Conservation (phyloP, 2,329 filamentous ascomycete species). For the Ophiostoma tasmaniense region DNA sequence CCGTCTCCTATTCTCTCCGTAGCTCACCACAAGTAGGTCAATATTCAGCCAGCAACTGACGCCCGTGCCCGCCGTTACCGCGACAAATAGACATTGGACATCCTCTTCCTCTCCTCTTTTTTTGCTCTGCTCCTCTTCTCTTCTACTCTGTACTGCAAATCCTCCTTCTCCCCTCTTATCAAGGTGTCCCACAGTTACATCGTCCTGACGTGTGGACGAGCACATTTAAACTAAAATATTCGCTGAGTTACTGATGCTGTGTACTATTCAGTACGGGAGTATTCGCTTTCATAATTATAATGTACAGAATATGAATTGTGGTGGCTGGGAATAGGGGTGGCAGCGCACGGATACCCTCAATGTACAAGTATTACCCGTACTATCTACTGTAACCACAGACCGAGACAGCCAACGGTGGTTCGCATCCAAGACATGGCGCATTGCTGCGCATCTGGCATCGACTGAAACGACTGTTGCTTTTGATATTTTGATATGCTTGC, state of each 20-base stretch:
- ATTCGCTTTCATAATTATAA: background rate
- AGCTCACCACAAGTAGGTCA: background rate
- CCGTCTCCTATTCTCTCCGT: background rate
- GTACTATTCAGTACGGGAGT: background rate
- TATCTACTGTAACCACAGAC: background rate
- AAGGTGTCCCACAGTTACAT: slow-evolving; percentile 6
- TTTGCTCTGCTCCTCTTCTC: background rate
- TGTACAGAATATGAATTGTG: background rate
- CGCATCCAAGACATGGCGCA: background rate
- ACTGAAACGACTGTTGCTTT: background rate
- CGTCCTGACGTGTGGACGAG: background rate
- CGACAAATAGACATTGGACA: background rate
- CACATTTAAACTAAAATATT: slow-evolving; percentile 5
- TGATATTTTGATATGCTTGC: background rate
- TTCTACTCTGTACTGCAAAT: background rate
- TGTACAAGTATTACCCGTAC: too few relatives aligned
- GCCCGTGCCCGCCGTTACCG: background rate
- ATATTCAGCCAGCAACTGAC: background rate
- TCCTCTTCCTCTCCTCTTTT: background rate
- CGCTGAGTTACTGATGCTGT: background rate
- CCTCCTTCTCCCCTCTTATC: background rate
- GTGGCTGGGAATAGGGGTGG: background rate
- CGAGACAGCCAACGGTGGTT: background rate
- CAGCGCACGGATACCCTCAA: background rate
- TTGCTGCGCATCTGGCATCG: background rate